Evolutionary conservation across 768 basidiomycete species (phyloP).

Genomic region (Collybia sp.): DNA sequence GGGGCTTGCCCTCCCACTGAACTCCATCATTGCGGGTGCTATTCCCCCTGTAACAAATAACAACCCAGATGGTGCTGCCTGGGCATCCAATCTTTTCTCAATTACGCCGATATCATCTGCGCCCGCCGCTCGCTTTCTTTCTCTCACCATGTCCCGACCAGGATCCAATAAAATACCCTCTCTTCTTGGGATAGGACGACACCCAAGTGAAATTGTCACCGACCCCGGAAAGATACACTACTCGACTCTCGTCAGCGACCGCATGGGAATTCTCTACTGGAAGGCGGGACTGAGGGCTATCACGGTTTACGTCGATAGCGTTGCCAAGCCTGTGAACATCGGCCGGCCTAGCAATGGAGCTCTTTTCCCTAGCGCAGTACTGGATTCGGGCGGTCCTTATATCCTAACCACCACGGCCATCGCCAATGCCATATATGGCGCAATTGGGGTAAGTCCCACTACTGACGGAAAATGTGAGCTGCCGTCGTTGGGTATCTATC

Average conservation of each 20-base stretch:
- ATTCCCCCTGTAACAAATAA: slow-evolving; percentile 47
- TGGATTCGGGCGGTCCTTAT: slow-evolving; percentile 67
- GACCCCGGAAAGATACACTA: slow-evolving; percentile 52
- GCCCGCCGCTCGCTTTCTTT: slow-evolving; percentile 61
- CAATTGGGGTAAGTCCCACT: slow-evolving; percentile 56
- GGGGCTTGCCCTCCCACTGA: slow-evolving; percentile 69
- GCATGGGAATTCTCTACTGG: slow-evolving; percentile 52
- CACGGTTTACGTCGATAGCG: slow-evolving; percentile 53
- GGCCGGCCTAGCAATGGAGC: slow-evolving; percentile 33
- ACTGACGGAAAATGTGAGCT: slow-evolving; percentile 61
- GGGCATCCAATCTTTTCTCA: slow-evolving; percentile 68
- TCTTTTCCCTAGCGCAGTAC: slow-evolving; percentile 54
- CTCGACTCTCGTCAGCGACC: slow-evolving; percentile 35
- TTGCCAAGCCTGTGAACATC: slow-evolving; percentile 32
- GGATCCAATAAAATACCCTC: slow-evolving; percentile 54
- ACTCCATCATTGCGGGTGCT: slow-evolving; percentile 56
- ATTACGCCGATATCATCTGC: slow-evolving; percentile 49
- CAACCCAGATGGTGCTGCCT: slow-evolving; percentile 58
- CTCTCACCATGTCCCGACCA: slow-evolving; percentile 64
- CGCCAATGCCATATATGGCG: slow-evolving; percentile 77
- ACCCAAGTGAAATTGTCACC: slow-evolving; percentile 48
- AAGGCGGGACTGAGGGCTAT: slow-evolving; percentile 52
- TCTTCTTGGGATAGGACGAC: slow-evolving; percentile 63
- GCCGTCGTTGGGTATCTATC: neutral
- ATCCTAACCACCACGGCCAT: slow-evolving; percentile 58